Evolutionary conservation across 495 filamentous ascomycete species (phyloP), one percentile per base, ranked within the genome.

Genomic region (Entonaema liquescens): DNA sequence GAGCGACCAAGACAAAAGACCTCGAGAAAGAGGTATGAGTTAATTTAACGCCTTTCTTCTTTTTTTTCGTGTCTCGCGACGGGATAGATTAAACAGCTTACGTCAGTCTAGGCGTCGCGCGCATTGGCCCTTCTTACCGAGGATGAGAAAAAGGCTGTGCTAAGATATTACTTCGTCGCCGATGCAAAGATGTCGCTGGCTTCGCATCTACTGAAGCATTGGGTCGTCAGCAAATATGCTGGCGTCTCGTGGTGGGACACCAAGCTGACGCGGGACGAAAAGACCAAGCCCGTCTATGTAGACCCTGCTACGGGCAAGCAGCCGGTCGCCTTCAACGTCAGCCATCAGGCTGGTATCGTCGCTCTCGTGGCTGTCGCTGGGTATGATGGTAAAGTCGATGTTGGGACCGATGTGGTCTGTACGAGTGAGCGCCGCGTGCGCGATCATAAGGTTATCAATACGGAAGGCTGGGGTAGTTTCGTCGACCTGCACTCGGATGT

Each of bases 321-420:
- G 57, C 78, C 79, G 25, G 82, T 95, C 17, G 86, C 91, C 61
- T 97, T 97, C 85, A 97, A 97, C 76, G 91, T 97, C 60, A 91
- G 88, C 59, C 94, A 97, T 75, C 94, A 97, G 77, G 91, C 90
- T 13, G 92, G 92, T 0, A 79, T 97, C 11, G 93, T 95, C 9
- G 85, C 86, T 5, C 78, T 84, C 9, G 79, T 83, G n/a, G 82
- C 82, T 23, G 77, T 81, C 11, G 71, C 74, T 28, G 72, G 71
- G 66, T 84, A 77, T 62, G 76, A 56, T 44, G 62, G 64, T 40
- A 35, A 55, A 47, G 73, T 79, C n/a, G 65, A 85, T 19, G 76
- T 92, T 9, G 92, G 91, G 5, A 86, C 90, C 9, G 92, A 93
- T 77, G 83, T 95, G 6, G 91, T 92, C 17, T 94, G 91, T 79